A percentile compares a stretch with the other conserved stretches of the same genome.
Conservation (phyloP, 306 rosid species). For the Prunus armeniaca region DNA sequence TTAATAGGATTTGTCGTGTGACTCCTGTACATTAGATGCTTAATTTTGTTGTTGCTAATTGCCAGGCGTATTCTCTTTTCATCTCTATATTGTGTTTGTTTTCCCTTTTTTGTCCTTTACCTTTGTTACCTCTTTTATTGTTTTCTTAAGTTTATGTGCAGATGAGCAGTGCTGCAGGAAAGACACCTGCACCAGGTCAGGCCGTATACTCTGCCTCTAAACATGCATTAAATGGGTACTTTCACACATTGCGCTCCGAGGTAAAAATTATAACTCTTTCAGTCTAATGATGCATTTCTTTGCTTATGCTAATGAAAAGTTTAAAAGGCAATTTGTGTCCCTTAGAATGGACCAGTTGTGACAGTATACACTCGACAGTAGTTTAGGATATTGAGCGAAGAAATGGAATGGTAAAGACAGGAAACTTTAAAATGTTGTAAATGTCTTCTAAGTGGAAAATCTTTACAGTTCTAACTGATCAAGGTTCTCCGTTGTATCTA, state of each 20-base stretch:
- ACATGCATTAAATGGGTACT: slow-evolving; percentile 87
- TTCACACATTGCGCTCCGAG: slow-evolving; percentile 92
- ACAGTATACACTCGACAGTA: not conserved
- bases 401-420: not conserved
- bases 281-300: not conserved
- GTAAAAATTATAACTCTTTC: slow-evolving; percentile 36
- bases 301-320: not conserved
- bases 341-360: not conserved
- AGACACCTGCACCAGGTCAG: slow-evolving; percentile 95
- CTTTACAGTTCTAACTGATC: not conserved
- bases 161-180: slow-evolving; percentile 99
- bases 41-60: not conserved
- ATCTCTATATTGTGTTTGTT: not conserved
- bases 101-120: slow-evolving; percentile 14
- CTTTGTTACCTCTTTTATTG: slow-evolving; percentile 18
- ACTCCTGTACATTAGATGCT: not conserved
- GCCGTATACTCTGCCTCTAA: slow-evolving; percentile 93
- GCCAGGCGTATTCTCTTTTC: not conserved
- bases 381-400: not conserved
- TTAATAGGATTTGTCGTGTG: not conserved
- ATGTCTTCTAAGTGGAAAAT: not conserved
- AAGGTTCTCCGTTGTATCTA: not conserved
- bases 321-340: not conserved
- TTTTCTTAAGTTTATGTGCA: slow-evolving; percentile 30
- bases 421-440: not conserved